phyloP scores from a whole-genome alignment of 768 basidiomycete species.

The Mycena pura region DNA sequence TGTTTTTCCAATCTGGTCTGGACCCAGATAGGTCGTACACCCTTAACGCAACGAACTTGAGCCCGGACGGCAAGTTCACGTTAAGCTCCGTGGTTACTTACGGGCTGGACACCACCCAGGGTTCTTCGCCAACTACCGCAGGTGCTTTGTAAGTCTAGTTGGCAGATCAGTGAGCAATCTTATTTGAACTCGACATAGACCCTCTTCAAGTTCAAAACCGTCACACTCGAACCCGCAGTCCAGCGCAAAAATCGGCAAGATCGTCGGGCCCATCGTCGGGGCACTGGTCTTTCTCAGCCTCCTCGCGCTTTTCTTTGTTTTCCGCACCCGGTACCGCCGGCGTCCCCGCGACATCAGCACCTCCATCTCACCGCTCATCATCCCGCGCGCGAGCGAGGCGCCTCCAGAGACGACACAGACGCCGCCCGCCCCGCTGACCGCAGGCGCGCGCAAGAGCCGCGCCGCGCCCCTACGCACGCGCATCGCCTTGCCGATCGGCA shows the following conservation, averaged over 20 bases:
- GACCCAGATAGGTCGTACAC: neutral
- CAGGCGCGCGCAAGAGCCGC: too few relatives aligned
- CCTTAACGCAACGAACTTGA: slow-evolving; percentile 9
- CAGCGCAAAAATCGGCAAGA: neutral
- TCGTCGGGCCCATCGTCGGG: slow-evolving; percentile 5
- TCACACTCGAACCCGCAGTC: too few relatives aligned
- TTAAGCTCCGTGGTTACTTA: slow-evolving; percentile 1
- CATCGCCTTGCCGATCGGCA: neutral
- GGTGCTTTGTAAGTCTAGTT: neutral
- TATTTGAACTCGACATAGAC: neutral
- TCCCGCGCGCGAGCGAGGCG: too few relatives aligned
- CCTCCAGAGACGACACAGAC: neutral
- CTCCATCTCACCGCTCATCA: too few relatives aligned
- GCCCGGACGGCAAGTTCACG: slow-evolving; percentile 1
- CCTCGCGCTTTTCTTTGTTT: neutral
- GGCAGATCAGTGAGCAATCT: too few relatives aligned
- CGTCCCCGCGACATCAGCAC: too few relatives aligned
- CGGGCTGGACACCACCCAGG: neutral
- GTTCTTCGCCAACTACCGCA: neutral
- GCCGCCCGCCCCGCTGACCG: too few relatives aligned
- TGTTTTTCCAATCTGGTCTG: slow-evolving; percentile 15
- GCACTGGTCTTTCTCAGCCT: neutral
- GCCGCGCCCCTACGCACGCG: neutral
- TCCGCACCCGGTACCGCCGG: neutral
- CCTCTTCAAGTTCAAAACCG: too few relatives aligned